Conservation (phyloP, 306 rosid genomes). For the Castanopsis chinensis region DNA sequence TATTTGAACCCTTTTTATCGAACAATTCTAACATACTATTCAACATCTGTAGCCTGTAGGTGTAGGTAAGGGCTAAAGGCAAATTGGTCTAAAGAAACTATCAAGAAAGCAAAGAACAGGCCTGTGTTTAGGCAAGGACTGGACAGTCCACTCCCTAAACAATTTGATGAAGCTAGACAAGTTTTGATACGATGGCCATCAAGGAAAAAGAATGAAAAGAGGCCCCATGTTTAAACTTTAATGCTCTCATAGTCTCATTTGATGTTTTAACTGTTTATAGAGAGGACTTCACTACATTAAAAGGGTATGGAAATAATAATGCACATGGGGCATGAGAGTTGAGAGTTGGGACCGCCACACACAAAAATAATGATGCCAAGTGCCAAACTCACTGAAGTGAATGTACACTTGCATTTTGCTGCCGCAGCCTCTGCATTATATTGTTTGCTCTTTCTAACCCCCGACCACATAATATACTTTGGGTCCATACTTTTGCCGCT, state of each 20-base stretch:
- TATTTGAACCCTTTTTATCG: background rate
- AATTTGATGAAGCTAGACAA: background rate
- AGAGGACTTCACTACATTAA: background rate
- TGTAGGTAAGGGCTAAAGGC: background rate
- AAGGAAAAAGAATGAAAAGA: background rate
- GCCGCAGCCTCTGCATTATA: background rate
- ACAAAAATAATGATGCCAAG: background rate
- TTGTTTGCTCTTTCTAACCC: background rate
- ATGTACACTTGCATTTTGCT: background rate
- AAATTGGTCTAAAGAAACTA: background rate
- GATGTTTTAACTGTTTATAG: background rate
- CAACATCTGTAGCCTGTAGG: background rate
- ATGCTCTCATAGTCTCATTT: background rate
- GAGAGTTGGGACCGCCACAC: background rate
- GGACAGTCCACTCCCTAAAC: background rate
- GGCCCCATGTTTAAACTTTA: background rate
- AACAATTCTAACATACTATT: background rate
- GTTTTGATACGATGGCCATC: background rate
- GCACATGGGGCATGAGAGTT: background rate
- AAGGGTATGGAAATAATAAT: background rate
- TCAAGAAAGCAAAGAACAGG: background rate
- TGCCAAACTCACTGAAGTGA: too few relatives aligned
- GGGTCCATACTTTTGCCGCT: conserved; percentile 1
- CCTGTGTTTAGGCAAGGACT: background rate
- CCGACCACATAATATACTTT: background rate